Percentiles rank a stretch among this genome's conserved stretches.
These are phyloP conservation scores for Acacia acuminata DNA, from an alignment of 306 rosid species.

Conservation along the genomic window DNA sequence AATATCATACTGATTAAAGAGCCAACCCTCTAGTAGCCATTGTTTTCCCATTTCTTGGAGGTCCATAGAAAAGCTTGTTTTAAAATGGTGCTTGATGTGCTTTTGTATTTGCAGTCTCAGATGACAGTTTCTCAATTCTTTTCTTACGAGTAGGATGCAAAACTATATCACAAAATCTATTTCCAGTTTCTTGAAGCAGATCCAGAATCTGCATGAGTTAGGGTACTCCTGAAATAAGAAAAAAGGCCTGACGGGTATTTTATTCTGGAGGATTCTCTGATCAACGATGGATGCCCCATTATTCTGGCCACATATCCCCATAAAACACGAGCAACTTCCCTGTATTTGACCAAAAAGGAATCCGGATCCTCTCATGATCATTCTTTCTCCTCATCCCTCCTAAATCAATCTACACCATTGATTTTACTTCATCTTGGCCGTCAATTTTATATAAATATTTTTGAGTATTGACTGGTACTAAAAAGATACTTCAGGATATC, in stretches of 20 bases:
- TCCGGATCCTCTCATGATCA: no score
- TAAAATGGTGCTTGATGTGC: conserved; percentile 47
- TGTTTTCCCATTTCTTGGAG: conserved; percentile 84
- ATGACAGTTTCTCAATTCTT: conserved; percentile 79
- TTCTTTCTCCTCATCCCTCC: no score
- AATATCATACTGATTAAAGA: conserved; percentile 74
- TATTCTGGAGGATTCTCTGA: conserved; percentile 89
- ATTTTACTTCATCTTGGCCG: no score
- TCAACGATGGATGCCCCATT: conserved; percentile 93
- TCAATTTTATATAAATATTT: no score
- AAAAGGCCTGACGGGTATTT: conserved; percentile 89
- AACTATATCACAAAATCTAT: conserved; percentile 85
- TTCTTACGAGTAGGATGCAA: conserved; percentile 84
- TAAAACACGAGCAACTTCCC: conserved; percentile 95
- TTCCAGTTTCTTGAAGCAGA: conserved; percentile 53
- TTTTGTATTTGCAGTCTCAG: conserved; percentile 88
- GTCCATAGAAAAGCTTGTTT: conserved; percentile 50
- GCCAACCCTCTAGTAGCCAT: conserved; percentile 98
- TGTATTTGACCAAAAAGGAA: conserved; percentile 43
- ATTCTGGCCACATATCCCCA: conserved; percentile 75
- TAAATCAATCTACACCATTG: no score
- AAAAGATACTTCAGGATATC: no score
- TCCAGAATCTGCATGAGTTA: conserved; percentile 40
- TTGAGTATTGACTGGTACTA: no score
- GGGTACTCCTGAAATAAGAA: conserved; percentile 55